Evolutionary conservation across 2,329 filamentous ascomycete genomes (phyloP), one percentile per base, ranked within the genome.

Genomic region (Claviceps sp.): DNA sequence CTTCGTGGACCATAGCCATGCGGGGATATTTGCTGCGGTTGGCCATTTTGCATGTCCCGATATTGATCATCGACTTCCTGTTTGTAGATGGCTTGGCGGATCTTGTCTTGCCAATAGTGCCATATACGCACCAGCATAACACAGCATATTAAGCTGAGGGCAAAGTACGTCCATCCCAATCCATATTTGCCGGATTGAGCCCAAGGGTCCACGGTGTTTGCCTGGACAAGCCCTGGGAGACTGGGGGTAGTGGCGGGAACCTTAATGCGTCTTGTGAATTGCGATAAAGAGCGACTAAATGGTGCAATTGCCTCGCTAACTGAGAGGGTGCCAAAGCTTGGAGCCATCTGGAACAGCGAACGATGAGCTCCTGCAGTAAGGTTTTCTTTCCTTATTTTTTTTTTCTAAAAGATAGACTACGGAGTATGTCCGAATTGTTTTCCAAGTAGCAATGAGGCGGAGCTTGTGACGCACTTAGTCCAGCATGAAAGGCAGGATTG

Each of bases 31-130:
- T 88, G 83, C 51, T 80, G 79, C 23, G 71, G 71, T 47, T 72
- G 69, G 14, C 71, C 72, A 5, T 69, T 83, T 49, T 70, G 68
- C 56, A 76, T 64, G 5, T 73, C 65, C 53, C 65, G 77, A 64
- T 79, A 82, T 60, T 83, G 77, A 60, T 82, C 76, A 62, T 86
- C 76, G 60, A 87, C 76, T 64, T 88, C 82, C 62, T 93, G 83
- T 70, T 94, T 91, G 71, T 93, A 87, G 54, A 93, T 80, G 56
- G 88, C 90, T 58, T 90, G 86, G 58, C 90, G 81, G 58, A 95
- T 88, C 71, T 93, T 94, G 72, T 96, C 90, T 60, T 90, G 88
- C 84, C 88, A 95, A 59, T 85, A 83, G 67, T 95, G 86, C 75
- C 90, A 95, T 63, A 86, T 76, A 58, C 88, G 82, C 63, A 91